Evolutionary conservation across 1,284 basidiomycete species (phyloP).

Genomic region (Ceraceosorus guamensis): DNA sequence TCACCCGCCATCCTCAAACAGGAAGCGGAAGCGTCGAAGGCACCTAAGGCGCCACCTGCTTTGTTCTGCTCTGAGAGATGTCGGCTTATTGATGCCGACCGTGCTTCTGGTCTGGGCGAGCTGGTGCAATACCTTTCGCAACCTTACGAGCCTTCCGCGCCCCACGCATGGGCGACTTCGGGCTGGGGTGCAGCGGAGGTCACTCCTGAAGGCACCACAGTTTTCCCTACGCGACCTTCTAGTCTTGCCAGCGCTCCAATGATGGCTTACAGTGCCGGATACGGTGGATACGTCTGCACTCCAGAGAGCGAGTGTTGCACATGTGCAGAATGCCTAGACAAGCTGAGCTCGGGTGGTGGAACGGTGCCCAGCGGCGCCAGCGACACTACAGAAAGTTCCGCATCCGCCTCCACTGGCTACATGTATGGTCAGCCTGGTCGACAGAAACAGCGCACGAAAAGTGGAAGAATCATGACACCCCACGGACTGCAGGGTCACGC

Average conservation of each 20-base stretch:
- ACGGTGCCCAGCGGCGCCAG: conserved; percentile 38
- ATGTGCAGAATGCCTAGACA: conserved; percentile 35
- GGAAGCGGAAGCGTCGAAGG: conserved; percentile 22
- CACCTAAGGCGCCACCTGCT: conserved; percentile 22
- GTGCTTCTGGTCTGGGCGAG: conserved; percentile 26
- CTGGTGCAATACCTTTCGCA: conserved; percentile 27
- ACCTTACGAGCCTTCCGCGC: conserved; percentile 15
- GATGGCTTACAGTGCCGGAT: conserved; percentile 2
- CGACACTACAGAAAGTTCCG: conserved; percentile 37
- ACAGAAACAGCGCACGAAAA: conserved; percentile 30
- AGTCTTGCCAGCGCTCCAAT: conserved; percentile 23
- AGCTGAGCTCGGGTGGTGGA: conserved; percentile 23
- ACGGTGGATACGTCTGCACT: conserved; percentile 10
- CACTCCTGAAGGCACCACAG: background rate
- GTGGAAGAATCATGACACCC: conserved; percentile 36
- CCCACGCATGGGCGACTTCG: conserved; percentile 8
- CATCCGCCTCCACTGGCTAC: conserved; percentile 12
- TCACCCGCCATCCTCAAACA: conserved; percentile 28
- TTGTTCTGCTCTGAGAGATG: conserved; percentile 42
- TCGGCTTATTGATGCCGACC: conserved; percentile 32
- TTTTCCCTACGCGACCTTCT: conserved; percentile 10
- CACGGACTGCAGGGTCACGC: conserved; percentile 23
- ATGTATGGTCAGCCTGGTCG: conserved; percentile 12
- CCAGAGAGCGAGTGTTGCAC: conserved; percentile 37
- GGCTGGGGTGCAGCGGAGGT: conserved; percentile 4